A percentile compares a stretch with the other conserved stretches of the same genome.
phyloP scores from a whole-genome alignment of 768 basidiomycete genomes.

The Amanita molliuscula region DNA sequence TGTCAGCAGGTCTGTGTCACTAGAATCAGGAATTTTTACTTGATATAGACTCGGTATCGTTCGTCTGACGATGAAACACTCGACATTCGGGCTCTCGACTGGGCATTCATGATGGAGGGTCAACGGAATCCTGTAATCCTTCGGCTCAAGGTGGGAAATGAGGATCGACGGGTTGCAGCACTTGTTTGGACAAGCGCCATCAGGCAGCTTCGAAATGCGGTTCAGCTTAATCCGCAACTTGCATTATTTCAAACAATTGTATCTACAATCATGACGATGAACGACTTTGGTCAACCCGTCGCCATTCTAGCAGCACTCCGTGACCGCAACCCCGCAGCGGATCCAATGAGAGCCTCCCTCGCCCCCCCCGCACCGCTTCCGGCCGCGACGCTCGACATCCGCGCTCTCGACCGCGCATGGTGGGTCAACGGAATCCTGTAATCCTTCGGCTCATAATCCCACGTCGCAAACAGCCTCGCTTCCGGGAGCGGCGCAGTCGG shows the following conservation, averaged over 20 bases:
- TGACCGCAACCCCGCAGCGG: neutral
- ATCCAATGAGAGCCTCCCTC: neutral
- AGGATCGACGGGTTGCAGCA: too few species aligned
- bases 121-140: conserved; percentile 33
- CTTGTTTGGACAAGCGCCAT: too few species aligned
- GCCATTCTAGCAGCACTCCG: conserved; percentile 2
- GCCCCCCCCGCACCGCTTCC: neutral
- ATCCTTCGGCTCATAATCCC: conserved; percentile 47
- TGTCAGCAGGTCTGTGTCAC: too few species aligned
- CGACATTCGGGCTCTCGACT: conserved; percentile 22
- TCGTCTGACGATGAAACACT: too few species aligned
- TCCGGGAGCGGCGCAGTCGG: conserved; percentile 32
- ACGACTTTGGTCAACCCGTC: neutral
- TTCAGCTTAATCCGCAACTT: too few species aligned
- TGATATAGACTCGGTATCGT: too few species aligned
- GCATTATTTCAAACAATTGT: too few species aligned
- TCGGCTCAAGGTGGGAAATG: too few species aligned
- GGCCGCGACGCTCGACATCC: conserved; percentile 23
- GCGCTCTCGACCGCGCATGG: conserved; percentile 15
- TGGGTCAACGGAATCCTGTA: conserved; percentile 26
- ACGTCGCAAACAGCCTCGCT: conserved; percentile 43
- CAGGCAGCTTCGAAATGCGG: too few species aligned
- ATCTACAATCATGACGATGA: too few species aligned
- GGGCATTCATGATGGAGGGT: conserved; percentile 12
- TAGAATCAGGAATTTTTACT: too few species aligned